phyloP scores from a whole-genome alignment of 2,329 filamentous ascomycete genomes.

The Chaetomium globosum region DNA sequence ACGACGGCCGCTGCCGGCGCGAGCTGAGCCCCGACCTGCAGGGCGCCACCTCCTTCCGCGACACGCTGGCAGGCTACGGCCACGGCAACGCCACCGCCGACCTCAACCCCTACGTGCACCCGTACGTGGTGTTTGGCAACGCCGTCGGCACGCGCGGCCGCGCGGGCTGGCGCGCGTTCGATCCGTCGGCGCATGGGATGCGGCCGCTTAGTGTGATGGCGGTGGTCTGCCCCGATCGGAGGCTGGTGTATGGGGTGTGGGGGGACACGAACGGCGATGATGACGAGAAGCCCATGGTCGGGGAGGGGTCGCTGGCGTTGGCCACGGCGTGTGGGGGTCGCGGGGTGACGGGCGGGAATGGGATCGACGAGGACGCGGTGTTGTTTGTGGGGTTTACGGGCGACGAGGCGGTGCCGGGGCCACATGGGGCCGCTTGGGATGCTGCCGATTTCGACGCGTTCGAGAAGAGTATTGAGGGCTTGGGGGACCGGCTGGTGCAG shows the following conservation, averaged over 20 bases:
- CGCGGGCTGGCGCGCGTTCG: conserved; percentile 43
- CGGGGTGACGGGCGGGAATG: conserved; percentile 56
- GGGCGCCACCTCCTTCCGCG: conserved; percentile 49
- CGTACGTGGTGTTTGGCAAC: conserved; percentile 60
- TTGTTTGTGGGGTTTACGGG: conserved; percentile 65
- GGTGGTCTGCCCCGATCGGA: conserved; percentile 52
- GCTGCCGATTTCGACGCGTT: conserved; percentile 54
- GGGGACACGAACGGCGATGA: conserved; percentile 57
- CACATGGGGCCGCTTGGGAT: conserved; percentile 56
- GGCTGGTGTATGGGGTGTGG: conserved; percentile 58
- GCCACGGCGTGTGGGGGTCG: conserved; percentile 54
- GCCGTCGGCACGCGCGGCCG: conserved; percentile 37
- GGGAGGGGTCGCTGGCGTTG: conserved; percentile 53
- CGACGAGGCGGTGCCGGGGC: conserved; percentile 58
- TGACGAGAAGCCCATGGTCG: conserved; percentile 45
- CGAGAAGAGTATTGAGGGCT: conserved; percentile 52
- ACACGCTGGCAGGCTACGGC: conserved; percentile 43
- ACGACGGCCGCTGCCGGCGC: conserved; percentile 48
- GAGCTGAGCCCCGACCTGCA: conserved; percentile 47
- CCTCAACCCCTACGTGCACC: conserved; percentile 55
- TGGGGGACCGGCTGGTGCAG: conserved; percentile 57
- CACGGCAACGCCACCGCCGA: conserved; percentile 46
- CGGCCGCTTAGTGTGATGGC: conserved; percentile 57
- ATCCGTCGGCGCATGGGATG: conserved; percentile 48
- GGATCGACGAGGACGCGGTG: conserved; percentile 60